Evolutionary conservation across 768 basidiomycete species (phyloP).

Genomic region (Glaciozyma antarctica): DNA sequence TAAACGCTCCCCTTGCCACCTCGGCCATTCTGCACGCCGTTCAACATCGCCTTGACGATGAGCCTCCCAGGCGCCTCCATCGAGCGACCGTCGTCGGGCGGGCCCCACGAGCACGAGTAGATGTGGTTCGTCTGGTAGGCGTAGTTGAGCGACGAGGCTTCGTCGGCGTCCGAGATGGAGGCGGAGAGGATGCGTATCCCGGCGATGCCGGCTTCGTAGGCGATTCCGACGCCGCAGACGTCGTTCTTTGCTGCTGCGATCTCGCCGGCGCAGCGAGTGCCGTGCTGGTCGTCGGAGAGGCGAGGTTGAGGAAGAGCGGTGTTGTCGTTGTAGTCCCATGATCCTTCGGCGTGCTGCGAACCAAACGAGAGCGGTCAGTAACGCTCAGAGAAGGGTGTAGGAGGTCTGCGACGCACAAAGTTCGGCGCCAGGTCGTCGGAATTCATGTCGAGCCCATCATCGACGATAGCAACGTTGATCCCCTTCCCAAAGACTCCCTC

Average conservation of each 20-base stretch:
- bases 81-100: conserved; percentile 81
- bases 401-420: conserved; percentile 57
- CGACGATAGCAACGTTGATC: conserved; percentile 76
- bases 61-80: conserved; percentile 92
- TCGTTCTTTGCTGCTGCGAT: conserved; percentile 86
- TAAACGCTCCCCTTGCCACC: conserved; percentile 83
- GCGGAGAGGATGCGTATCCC: conserved; percentile 92
- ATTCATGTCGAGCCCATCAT: conserved; percentile 83
- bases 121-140: conserved; percentile 84
- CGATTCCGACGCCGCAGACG: conserved; percentile 88
- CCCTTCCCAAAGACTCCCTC: conserved; percentile 80
- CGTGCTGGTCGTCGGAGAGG: conserved; percentile 86
- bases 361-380: neutral
- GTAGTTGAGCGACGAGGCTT: conserved; percentile 88
- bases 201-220: conserved; percentile 81
- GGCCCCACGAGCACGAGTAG: conserved; percentile 97
- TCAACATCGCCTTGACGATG: conserved; percentile 85
- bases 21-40: conserved; percentile 84
- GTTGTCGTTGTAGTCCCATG: conserved; percentile 95
- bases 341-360: conserved; percentile 66
- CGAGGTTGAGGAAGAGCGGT: conserved; percentile 73
- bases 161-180: conserved; percentile 87
- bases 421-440: conserved; percentile 78
- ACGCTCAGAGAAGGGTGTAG: neutral
- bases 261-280: conserved; percentile 95